A percentile compares a stretch with the other conserved stretches of the same genome.
Conservation (phyloP, 345 rosid genomes). For the Physaria fendleri region DNA sequence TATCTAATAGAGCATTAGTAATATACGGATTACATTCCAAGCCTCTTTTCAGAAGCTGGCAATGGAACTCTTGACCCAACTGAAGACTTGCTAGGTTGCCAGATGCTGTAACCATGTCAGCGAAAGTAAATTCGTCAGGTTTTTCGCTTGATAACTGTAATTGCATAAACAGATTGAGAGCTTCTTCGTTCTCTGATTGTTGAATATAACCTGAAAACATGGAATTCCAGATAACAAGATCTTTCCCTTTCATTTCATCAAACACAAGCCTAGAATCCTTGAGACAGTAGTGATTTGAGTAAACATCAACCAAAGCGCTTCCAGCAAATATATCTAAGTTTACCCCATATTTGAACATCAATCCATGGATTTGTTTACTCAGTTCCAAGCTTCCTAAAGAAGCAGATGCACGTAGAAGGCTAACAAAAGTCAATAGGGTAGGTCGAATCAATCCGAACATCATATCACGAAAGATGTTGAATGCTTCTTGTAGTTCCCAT, state of each 20-base stretch:
- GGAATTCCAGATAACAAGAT: slow-evolving; percentile 76
- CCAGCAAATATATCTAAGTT: slow-evolving; percentile 42
- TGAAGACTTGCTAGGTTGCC: slow-evolving; percentile 62
- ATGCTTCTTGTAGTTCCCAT: slow-evolving; percentile 39
- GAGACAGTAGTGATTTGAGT: slow-evolving; percentile 51
- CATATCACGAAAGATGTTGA: slow-evolving; percentile 54
- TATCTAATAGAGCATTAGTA: slow-evolving; percentile 55
- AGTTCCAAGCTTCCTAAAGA: slow-evolving; percentile 40
- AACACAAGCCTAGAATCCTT: slow-evolving; percentile 55
- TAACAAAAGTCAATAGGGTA: slow-evolving; percentile 62
- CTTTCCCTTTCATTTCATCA: slow-evolving; percentile 56
- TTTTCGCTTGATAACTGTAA: slow-evolving; percentile 42
- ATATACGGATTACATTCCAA: slow-evolving; percentile 45
- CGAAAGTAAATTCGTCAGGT: slow-evolving; percentile 57
- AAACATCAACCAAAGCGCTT: slow-evolving; percentile 61
- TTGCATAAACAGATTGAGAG: slow-evolving; percentile 45
- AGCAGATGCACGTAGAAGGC: slow-evolving; percentile 62
- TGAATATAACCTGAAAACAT: slow-evolving; percentile 61
- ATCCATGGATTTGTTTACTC: slow-evolving; percentile 63
- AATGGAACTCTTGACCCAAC: slow-evolving; percentile 60
- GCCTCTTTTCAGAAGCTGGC: slow-evolving; percentile 42
- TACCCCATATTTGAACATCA: slow-evolving; percentile 50
- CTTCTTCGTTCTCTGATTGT: slow-evolving; percentile 56
- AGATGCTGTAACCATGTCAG: slow-evolving; percentile 53
- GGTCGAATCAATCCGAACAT: slow-evolving; percentile 44